phyloP scores from a whole-genome alignment of 2,329 filamentous ascomycete genomes.

The Sarocladium kiliense region DNA sequence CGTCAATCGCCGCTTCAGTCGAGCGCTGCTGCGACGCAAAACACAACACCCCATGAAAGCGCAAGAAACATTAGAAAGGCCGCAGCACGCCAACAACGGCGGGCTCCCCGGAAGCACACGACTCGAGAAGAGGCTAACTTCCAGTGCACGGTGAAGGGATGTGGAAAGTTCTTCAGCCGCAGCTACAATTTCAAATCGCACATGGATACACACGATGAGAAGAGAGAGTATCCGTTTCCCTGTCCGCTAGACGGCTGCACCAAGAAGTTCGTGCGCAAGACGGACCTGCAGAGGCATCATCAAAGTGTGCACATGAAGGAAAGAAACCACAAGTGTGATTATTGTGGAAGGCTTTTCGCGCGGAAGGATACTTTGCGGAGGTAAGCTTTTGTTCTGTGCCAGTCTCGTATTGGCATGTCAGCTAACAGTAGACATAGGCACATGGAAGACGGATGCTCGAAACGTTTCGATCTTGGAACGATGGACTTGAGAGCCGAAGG shows the following conservation, averaged over 20 bases:
- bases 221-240: conserved; percentile 63
- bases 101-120: conserved; percentile 44
- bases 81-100: conserved; percentile 1
- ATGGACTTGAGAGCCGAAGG: conserved; percentile 37
- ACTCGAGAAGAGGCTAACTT: conserved; percentile 67
- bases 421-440: conserved; percentile 45
- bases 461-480: conserved; percentile 55
- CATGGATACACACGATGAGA: conserved; percentile 75
- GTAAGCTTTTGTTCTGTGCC: conserved; percentile 36
- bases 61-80: conserved; percentile 1
- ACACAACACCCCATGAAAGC: neutral
- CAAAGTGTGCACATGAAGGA: conserved; percentile 70
- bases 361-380: conserved; percentile 79
- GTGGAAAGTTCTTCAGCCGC: conserved; percentile 74
- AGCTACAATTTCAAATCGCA: conserved; percentile 86
- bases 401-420: no score
- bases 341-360: conserved; percentile 67
- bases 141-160: conserved; percentile 62
- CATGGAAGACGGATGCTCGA: conserved; percentile 71
- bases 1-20: neutral
- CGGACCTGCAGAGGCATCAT: conserved; percentile 63
- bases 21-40: neutral
- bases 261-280: conserved; percentile 77
- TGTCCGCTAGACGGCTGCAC: conserved; percentile 62
- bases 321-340: conserved; percentile 63